Base-by-base conservation (phyloP, 208 protist genomes). In the Wallacemonas sp. region DNA sequence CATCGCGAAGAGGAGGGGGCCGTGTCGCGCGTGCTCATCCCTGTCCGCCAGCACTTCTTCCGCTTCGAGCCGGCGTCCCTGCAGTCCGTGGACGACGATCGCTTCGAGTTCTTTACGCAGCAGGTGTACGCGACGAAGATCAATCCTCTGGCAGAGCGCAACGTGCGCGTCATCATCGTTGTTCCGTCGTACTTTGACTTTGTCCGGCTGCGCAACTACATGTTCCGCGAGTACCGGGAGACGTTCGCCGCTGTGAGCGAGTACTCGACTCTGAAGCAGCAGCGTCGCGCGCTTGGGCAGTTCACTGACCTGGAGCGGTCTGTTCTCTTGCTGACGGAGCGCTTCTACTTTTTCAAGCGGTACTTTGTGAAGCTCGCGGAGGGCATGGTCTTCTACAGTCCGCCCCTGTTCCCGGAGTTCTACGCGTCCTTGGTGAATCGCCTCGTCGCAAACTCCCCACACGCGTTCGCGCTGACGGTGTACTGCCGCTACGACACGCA, bases 131-230 rank as follows among this genome's bases (percentile, higher is more conserved):
- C 80, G 47, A 80, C 72, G 14, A 83, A 85, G 63, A 81, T 94
- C 19, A 76, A 83, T 43, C 74, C 87, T 19, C 72, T 90, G 47
- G 84, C 84, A 23, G 87, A 90, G 70, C 78, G 90, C 16, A 74
- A 90, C 43, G 81, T 94, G 65, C 88, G 85, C 43, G 74, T 79
- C 2, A 87, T 98, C 39, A 86, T 99, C 29, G 96, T 98, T 30
- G 88, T 98, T 9, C 88, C 94, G 9, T 96, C 87, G 2, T 99
- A 99, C 79, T 98, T 98, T 82, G 96, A 99, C 61, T 99, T 92
- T 88, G 93, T 98, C 43, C 83, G 95, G 11, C 52, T 99, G 49
- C 85, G 97, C 46, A 98, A 98, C 77, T 97, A 91, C 73, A 87
- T 99, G 65, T 88, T 98, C 57, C 85, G 93, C 47, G 86, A 98